Evolutionary conservation across 2,329 filamentous ascomycete genomes (phyloP), one percentile per base, ranked within the genome.

Genomic region (Dothistroma septosporum): DNA sequence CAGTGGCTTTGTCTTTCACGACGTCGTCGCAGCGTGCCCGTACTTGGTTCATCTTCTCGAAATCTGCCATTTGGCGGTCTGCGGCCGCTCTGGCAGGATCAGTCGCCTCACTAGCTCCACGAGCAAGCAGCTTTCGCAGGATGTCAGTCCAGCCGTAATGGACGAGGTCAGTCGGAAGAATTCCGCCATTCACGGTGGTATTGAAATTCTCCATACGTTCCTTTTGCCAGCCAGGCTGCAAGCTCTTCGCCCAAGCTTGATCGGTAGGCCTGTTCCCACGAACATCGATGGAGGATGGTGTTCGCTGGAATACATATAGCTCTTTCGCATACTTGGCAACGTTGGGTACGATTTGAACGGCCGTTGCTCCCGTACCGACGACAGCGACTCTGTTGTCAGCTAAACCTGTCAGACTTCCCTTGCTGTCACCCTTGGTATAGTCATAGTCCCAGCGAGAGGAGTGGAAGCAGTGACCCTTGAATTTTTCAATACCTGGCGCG

Each of bases 1-100:
- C 85, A 0, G 80, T 83, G 1, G 70, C 72, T 12, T 73, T 72
- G 64, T 87, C 79, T 44, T 79, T 71, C 22, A 87, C 83, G 22
- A 82, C 70, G 0, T 74, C 66, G 28, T 82, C 79, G 9, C 80
- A 75, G 2, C 81, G 78, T 1, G 70, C 73, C 1, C 83, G 79
- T 28, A 82, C 69, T 2, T 70, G 62, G 22, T 84, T 77, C 53
- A 67, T 67, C 53, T 66, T 64, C 22, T 67, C 65, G 54, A 67
- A 67, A 41, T 67, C 64, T 22, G 62, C 62, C 50, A 66, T 48
- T 59, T 66, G 65, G 5, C 64, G 60, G 19, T 67, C 62, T 31
- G 60, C 60, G 1, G 65, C 64, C 16, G 61, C 62, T 37, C 59
- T 59, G 22, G 57, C 61, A 1, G 65, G 65, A 31, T 67, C 64